Conservation (phyloP, 2,329 filamentous ascomycete species). For the Lachnellula occidentalis region DNA sequence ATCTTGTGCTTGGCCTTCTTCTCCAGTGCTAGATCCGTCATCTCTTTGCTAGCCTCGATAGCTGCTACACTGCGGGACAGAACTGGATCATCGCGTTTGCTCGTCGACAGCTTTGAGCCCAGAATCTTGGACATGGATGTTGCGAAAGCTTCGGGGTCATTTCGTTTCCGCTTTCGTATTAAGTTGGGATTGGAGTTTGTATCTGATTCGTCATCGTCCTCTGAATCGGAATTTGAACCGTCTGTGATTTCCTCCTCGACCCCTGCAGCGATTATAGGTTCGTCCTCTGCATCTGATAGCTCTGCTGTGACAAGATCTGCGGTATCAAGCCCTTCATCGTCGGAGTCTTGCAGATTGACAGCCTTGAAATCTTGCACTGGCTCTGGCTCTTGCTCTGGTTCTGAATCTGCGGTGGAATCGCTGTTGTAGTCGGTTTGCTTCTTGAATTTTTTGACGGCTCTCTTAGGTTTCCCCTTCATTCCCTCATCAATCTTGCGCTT, state of each 20-base stretch:
- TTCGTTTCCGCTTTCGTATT: constrained; percentile 68
- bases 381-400: constrained; percentile 25
- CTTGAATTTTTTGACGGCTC: constrained; percentile 53
- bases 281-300: constrained; percentile 25
- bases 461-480: constrained; percentile 42
- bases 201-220: constrained; percentile 34
- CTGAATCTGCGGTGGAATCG: constrained; percentile 51
- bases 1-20: constrained; percentile 74
- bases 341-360: constrained; percentile 41
- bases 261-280: constrained; percentile 11
- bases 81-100: constrained; percentile 84
- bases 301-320: constrained; percentile 21
- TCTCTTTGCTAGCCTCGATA: constrained; percentile 63
- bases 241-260: constrained; percentile 33
- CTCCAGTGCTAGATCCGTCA: constrained; percentile 73
- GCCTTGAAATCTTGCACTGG: constrained; percentile 41
- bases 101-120: constrained; percentile 75
- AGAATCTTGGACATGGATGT: constrained; percentile 92
- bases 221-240: constrained; percentile 33
- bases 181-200: constrained; percentile 37
- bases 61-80: constrained; percentile 76
- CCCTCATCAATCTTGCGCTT: constrained; percentile 57
- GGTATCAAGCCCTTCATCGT: constrained; percentile 29
- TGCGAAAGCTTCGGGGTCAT: constrained; percentile 86
- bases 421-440: constrained; percentile 61